Conservation (phyloP, 1,139 yeast species). For the Eremothecium coryli region DNA sequence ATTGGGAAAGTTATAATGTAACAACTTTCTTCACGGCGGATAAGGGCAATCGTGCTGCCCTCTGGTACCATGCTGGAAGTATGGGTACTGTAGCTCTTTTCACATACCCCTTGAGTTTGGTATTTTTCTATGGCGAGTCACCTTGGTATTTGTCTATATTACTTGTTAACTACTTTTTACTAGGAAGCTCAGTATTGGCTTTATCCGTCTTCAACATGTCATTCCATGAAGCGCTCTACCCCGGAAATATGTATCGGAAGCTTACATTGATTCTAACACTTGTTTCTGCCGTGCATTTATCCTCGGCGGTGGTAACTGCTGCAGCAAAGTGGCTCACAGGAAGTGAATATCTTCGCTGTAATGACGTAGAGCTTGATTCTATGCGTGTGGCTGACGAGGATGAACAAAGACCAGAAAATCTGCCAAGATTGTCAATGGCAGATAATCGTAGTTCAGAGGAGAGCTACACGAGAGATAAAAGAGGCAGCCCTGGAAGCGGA, state of each 20-base stretch:
- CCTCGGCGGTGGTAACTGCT: conserved; percentile 40
- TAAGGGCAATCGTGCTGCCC: conserved; percentile 38
- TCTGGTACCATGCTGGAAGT: conserved; percentile 48
- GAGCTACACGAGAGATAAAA: background rate
- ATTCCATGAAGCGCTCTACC: conserved; percentile 61
- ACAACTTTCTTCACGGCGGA: conserved; percentile 64
- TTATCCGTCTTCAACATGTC: conserved; percentile 52
- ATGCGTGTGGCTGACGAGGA: background rate
- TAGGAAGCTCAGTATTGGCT: conserved; percentile 45
- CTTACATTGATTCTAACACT: conserved; percentile 55
- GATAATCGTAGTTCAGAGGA: background rate
- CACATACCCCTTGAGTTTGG: conserved; percentile 62
- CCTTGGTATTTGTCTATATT: conserved; percentile 52
- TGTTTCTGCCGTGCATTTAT: conserved; percentile 44
- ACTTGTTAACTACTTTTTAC: conserved; percentile 40
- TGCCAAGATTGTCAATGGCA: background rate
- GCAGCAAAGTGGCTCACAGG: conserved; percentile 37
- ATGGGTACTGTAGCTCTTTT: conserved; percentile 42
- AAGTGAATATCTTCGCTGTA: conserved; percentile 9
- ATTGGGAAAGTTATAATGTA: conserved; percentile 77
- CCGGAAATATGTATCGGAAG: conserved; percentile 61
- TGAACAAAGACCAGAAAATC: background rate
- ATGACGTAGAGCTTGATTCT: background rate
- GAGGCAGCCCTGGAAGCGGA: background rate
- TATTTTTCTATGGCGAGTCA: conserved; percentile 51